Evolutionary conservation across 495 filamentous ascomycete genomes (phyloP), one percentile per base, ranked within the genome.

Genomic region (Chaetomium fimeti): DNA sequence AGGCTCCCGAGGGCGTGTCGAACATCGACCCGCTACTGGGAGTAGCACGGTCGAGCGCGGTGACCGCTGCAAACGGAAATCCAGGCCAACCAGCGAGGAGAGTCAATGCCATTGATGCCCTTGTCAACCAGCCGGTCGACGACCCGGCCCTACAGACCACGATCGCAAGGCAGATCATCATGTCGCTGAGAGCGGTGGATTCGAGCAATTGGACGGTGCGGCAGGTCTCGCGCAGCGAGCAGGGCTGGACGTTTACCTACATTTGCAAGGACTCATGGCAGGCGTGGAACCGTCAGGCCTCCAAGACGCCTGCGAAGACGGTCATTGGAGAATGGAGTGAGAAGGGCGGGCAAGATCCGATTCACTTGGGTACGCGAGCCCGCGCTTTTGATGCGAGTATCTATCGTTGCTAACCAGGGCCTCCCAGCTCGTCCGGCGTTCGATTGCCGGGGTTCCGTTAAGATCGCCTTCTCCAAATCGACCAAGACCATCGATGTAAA

Each of bases 231-330:
- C 70, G 72, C 42, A 71, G 47, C 25, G 69, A 77, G 27, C 77
- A 79, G 51, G 77, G 78, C 20, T 83, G 80, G 80, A 76, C 71
- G 6, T 82, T 83, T 56, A 76, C 71, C 16, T 81, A 81, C 61
- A 72, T 77, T 49, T 83, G 80, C 73, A 78, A 77, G 66, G 77
- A 77, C 67, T 83, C 80, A n/a, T 66, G 76, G 51, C 71, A 76
- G 66, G 72, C 72, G 18, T 83, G 80, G 80, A 71, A 63, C 53
- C 79, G 77, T n/a, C 75, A 78, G 43, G 67, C 69, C 62, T 68
- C 73, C 1, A 81, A 79, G 51, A 74, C 60, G 36, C 63, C 71
- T 20, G 64, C 72, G 16, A 77, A 74, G 62, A 49, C 68, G 9
- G 64, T 64, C 49, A 78, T 82, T 57, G 78, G 71, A 11, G 78